Base-by-base conservation (phyloP, 495 filamentous ascomycete species). In the Talaromyces liani region DNA sequence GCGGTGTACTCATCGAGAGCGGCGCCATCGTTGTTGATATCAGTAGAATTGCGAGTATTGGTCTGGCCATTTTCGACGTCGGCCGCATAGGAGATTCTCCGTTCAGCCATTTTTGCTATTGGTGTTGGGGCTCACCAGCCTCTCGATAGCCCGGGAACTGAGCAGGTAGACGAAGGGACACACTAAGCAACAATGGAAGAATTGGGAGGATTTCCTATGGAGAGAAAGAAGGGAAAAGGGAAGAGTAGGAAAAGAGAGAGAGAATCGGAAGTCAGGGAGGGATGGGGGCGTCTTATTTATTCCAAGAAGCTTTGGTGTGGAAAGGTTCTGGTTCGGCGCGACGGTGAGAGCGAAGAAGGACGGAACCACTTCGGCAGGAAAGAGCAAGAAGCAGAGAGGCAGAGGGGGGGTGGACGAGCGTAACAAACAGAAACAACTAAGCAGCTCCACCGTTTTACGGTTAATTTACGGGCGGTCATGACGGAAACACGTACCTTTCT, bases 31-130 rank as follows among this genome's bases (percentile, higher is more conserved):
- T 74, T 74, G 36, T 70, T 72, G 31, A 72, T 34, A 54, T 75
- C 73, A 62, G 64, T 65, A 58, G 67, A 63, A 49, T 69, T 68
- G 65, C 72, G 75, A 14, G 25, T 54, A 69, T 72, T 76, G 70
- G 72, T 73, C 60, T 78, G 77, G 69, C 78, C 78, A 69, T 80
- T 80, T 68, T 80, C 78, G 61, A 80, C 78, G 68, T 80, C 78
- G 70, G 77, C 73, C 75, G 78, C 78, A 77, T 80, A 80, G 77
- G 78, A 80, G 71, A 80, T 79, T 71, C 77, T 80, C 76, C 78
- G 78, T 75, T 80, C 78, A 72, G 77, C 76, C 77, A 79, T 79
- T 75, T 72, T 80, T 79, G 75, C 65, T 71, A 67, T 72, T 25
- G 62, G 63, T 59, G 55, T 76, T 25, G 22, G 53, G 77, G 78